Conservation (phyloP, 2,329 filamentous ascomycete species). For the Sphaerostilbella broomeana region DNA sequence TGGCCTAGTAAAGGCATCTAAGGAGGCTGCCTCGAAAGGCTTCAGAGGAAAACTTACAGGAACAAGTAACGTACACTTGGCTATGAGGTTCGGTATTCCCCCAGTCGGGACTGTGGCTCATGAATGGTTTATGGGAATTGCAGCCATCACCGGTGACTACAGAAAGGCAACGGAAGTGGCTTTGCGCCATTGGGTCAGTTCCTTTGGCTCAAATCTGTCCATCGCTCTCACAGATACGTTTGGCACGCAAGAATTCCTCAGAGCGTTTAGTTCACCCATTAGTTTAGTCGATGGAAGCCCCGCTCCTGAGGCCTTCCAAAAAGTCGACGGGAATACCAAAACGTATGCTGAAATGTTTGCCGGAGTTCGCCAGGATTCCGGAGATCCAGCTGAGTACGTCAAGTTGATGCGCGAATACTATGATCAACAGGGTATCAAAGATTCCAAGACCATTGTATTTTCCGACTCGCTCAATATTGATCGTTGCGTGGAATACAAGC, state of each 20-base stretch:
- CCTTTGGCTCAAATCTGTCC: constrained; percentile 77
- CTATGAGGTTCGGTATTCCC: constrained; percentile 80
- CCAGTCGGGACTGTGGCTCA: constrained; percentile 88
- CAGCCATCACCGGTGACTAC: constrained; percentile 84
- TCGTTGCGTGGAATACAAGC: constrained; percentile 83
- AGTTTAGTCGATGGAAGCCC: constrained; percentile 37
- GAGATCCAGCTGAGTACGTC: constrained; percentile 74
- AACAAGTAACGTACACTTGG: constrained; percentile 94
- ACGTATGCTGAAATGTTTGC: constrained; percentile 78
- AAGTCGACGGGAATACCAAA: constrained; percentile 36
- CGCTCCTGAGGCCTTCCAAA: constrained; percentile 35
- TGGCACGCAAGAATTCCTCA: constrained; percentile 82
- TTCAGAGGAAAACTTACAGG: constrained; percentile 70
- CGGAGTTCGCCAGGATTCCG: constrained; percentile 85
- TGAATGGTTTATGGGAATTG: constrained; percentile 99
- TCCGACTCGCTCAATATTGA: constrained; percentile 93
- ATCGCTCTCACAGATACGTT: constrained; percentile 96
- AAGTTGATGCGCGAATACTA: constrained; percentile 77
- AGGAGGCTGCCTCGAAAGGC: constrained; percentile 59
- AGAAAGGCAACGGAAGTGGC: constrained; percentile 76
- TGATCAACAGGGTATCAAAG: constrained; percentile 63
- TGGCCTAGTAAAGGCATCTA: constrained; percentile 72
- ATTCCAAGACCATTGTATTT: constrained; percentile 86
- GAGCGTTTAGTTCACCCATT: constrained; percentile 67
- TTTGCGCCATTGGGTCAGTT: constrained; percentile 81